Base-by-base conservation (phyloP, 2,329 filamentous ascomycete species). In the Ophiostoma sp. region DNA sequence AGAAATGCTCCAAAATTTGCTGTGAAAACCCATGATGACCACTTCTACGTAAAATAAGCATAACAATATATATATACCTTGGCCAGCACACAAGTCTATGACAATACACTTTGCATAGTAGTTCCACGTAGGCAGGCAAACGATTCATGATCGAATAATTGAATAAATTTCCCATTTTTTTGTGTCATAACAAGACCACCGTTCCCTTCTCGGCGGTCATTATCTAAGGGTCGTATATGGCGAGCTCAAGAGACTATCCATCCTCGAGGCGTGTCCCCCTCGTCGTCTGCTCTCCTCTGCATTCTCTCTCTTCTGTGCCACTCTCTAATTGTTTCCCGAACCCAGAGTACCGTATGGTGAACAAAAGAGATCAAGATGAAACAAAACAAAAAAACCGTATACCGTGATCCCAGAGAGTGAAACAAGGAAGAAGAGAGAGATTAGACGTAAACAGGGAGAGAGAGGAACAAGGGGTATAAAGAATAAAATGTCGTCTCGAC, bases 391-490 rank as follows among this genome's bases (percentile, higher is more conserved):
- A 3, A 27, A 4, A 55, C 27, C 49, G 18, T 18, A 58, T 41
- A n/a, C 49, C 49, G 38, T 41, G 36, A 18, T 42, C 38, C 2
- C 12, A 3, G 27, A 63, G 38, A 63, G 38, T 41, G 4, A 16
- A 16, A 14, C 27, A 27, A 5, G 1, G 9, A 63, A 18, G 36
- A 38, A 41, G n/a, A 44, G 38, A 64, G 11, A 44, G 7, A 18
- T 4, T 63, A 44, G 18, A 36, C 18, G n/a, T 64, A 47, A 64
- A 63, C 42, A 47, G 63, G 42, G 42, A 64, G 63, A 45, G 42
- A 64, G 63, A n/a, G 9, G 18, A n/a, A 60, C 36, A 64, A 27
- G 40, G 62, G 63, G 63, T 64, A 64, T 45, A n/a, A 38, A 64
- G 18, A 36, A 45, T 27, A 64, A 42, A 62, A 41, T 64, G 63